These are phyloP conservation scores for Saccharum spontaneum DNA, from an alignment of 176 grass and related monocot genomes.

Conservation along the genomic window DNA sequence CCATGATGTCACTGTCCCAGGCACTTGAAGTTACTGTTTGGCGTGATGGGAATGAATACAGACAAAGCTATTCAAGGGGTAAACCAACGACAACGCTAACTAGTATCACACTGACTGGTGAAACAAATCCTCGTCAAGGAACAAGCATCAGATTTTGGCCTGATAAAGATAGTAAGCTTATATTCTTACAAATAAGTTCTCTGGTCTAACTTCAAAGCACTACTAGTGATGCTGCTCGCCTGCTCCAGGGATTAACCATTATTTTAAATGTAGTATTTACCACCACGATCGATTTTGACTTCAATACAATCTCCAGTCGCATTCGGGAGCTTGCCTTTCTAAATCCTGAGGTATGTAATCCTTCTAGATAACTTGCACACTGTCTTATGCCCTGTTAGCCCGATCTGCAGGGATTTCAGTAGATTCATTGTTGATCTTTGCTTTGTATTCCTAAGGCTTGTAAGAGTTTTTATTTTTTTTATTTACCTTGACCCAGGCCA, in stretches of 20 bases:
- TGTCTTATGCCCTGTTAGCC: neutral
- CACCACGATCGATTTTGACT: conserved; percentile 74
- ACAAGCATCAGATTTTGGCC: conserved; percentile 91
- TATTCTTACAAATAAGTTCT: conserved; percentile 18
- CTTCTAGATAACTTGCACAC: conserved; percentile 4
- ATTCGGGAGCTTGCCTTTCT: conserved; percentile 97
- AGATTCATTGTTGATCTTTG: conserved; percentile 11
- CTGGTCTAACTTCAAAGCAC: conserved; percentile 4
- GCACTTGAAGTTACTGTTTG: conserved; percentile 88
- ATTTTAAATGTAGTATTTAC: conserved; percentile 83
- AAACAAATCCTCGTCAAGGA: conserved; percentile 57
- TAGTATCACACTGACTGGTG: conserved; percentile 46
- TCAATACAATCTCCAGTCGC: conserved; percentile 85
- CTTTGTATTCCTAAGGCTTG: neutral
- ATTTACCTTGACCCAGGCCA: neutral
- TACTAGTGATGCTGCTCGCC: conserved; percentile 26
- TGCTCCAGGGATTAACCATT: neutral
- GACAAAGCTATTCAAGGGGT: conserved; percentile 80
- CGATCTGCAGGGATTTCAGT: neutral
- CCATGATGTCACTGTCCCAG: conserved; percentile 47
- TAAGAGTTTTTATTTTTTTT: neutral
- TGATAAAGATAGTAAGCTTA: conserved; percentile 80
- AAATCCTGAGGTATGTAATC: conserved; percentile 77
- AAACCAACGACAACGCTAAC: conserved; percentile 64
- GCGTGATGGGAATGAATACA: conserved; percentile 83